Percentiles rank a stretch among this genome's conserved stretches.
These are phyloP conservation scores for Cladosporium sp. DNA, from an alignment of 2,329 filamentous ascomycete genomes.

Conservation along the genomic window DNA sequence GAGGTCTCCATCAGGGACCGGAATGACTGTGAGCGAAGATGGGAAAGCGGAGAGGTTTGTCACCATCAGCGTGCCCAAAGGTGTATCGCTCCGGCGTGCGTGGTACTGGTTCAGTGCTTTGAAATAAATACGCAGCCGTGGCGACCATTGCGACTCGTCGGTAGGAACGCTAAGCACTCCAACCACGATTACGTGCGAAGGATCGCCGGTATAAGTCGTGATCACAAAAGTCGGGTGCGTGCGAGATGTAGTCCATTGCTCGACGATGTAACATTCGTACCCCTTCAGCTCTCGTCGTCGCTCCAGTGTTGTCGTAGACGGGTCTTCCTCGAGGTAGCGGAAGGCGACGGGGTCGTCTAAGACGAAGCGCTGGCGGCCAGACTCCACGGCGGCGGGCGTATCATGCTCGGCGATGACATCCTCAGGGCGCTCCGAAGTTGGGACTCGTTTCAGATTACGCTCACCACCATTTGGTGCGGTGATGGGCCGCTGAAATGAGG, in stretches of 20 bases:
- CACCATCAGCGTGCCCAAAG: conserved; percentile 79
- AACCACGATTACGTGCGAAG: conserved; percentile 68
- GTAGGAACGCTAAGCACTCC: conserved; percentile 75
- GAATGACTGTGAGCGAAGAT: conserved; percentile 84
- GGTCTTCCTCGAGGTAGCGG: conserved; percentile 78
- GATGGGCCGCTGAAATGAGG: conserved; percentile 12
- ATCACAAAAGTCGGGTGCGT: conserved; percentile 86
- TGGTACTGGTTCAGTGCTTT: conserved; percentile 78
- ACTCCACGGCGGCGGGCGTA: conserved; percentile 15
- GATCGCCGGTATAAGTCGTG: conserved; percentile 85
- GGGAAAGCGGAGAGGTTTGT: conserved; percentile 91
- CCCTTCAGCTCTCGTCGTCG: conserved; percentile 64
- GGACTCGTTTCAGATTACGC: conserved; percentile 1
- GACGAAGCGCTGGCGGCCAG: conserved; percentile 52
- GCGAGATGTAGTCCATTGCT: conserved; percentile 95
- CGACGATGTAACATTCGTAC: conserved; percentile 90
- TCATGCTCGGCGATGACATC: conserved; percentile 20
- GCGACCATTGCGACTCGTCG: conserved; percentile 74
- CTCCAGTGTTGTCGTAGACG: conserved; percentile 66
- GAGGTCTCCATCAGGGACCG: conserved; percentile 80
- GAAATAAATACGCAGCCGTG: conserved; percentile 74
- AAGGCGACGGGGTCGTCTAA: conserved; percentile 62
- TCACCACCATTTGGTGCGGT: conserved; percentile 15
- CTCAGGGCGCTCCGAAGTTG: conserved; percentile 3
- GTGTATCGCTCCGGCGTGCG: conserved; percentile 74